Conservation (phyloP, 805 yeast species). For the Saturnispora gosingensis region DNA sequence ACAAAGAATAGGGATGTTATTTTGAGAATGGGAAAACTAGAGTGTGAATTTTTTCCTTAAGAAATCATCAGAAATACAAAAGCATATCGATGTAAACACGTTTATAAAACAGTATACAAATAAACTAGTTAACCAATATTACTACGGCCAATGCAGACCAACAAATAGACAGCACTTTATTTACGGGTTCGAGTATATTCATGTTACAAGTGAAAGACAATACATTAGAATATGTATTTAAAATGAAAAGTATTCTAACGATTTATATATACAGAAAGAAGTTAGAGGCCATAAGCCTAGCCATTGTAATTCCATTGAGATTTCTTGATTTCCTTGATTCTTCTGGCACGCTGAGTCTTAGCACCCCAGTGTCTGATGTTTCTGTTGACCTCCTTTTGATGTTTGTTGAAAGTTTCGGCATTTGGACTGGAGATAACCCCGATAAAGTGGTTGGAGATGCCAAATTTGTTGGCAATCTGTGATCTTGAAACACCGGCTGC, state of each 20-base stretch:
- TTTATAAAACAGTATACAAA: no score
- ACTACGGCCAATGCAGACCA: no score
- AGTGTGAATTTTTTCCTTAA: not conserved
- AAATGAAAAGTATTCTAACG: not conserved
- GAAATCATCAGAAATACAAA: conserved; percentile 3
- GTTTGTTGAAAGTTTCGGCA: conserved; percentile 14
- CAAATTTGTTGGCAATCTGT: conserved; percentile 23
- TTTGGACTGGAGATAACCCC: conserved; percentile 24
- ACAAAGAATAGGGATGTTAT: conserved; percentile 4
- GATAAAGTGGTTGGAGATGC: conserved; percentile 25
- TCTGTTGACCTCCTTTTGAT: conserved; percentile 15
- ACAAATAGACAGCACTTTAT: no score
- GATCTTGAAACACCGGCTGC: conserved; percentile 24
- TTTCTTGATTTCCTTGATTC: conserved; percentile 16
- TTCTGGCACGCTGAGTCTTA: conserved; percentile 20
- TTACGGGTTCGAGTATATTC: no score
- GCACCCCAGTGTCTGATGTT: conserved; percentile 21
- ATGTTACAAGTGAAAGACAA: no score
- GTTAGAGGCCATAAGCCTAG: no score
- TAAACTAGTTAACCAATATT: no score
- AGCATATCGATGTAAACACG: not conserved
- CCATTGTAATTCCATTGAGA: conserved; percentile 17
- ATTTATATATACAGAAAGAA: not conserved
- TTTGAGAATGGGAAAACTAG: not conserved
- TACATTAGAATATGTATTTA: not conserved